Conservation (phyloP, 2,329 filamentous ascomycete genomes). For the Alternaria sp. region DNA sequence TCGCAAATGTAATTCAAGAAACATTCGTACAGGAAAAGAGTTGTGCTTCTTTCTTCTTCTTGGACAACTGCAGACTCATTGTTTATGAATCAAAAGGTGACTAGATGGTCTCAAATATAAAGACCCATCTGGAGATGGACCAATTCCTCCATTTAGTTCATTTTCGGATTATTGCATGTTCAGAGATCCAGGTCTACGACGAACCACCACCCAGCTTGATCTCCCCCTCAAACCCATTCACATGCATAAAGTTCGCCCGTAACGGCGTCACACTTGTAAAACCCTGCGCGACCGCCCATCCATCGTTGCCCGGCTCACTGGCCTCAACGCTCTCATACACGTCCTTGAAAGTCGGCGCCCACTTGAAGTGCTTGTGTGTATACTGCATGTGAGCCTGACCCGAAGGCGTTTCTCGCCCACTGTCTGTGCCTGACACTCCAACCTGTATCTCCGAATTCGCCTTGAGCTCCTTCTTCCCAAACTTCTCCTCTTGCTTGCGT, state of each 20-base stretch:
- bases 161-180: no score
- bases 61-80: no score
- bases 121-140: no score
- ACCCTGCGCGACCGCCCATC: constrained; percentile 88
- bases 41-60: no score
- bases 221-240: constrained; percentile 42
- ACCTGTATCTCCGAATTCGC: constrained; percentile 29
- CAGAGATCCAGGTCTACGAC: neutral
- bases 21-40: no score
- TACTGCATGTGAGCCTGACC: constrained; percentile 59
- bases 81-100: no score
- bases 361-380: constrained; percentile 90
- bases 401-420: constrained; percentile 43
- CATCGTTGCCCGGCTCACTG: constrained; percentile 82
- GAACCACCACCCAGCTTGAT: constrained; percentile 37
- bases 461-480: constrained; percentile 55
- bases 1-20: no score
- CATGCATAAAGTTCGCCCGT: constrained; percentile 90
- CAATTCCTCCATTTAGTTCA: neutral
- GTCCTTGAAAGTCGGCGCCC: constrained; percentile 86
- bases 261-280: constrained; percentile 90
- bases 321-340: constrained; percentile 88
- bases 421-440: constrained; percentile 33
- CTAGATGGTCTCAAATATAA: no score
- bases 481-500: constrained; percentile 67